Evolutionary conservation across 768 basidiomycete species (phyloP), one percentile per base, ranked within the genome.

Genomic region (Naganishia kalamii): DNA sequence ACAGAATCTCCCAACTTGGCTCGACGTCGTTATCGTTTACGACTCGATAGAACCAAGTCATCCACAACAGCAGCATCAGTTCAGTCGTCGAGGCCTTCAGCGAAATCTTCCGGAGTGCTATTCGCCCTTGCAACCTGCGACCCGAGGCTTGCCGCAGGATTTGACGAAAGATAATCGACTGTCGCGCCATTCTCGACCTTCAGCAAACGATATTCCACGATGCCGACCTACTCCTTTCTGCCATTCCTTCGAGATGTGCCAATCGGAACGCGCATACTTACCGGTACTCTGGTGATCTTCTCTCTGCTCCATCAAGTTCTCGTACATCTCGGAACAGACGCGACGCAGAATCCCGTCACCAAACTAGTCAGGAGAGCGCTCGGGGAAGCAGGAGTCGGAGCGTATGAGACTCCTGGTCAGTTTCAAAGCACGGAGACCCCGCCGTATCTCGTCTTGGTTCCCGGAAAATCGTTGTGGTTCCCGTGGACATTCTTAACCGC

Each of bases 401-500:
- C 25, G 19, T 52, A 60, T 59, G 57, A 63, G 33, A 46, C 50
- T 33, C n/a, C 29, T 21, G 48, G 51, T 25, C 66, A 69, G 33
- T 54, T 52, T 29, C 40, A 33, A 48, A 50, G 23, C 25, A 27
- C 11, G 8, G 54, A 17, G 6, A 37, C 21, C 10, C 37, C 54
- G 15, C 66, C 66, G 30, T 68, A 52, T 17, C 81, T 94, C 72
- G 85, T 87, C 6, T 80, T 93, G 65, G 82, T 89, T 12, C 92
- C 92, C 4, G 92, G 91, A 15, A 83, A 84, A 44, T 87, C 87
- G 71, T 71, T 91, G 32, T 59, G 57, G 64, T 86, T 86, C 68
- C 94, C 94, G 49, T 99, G 96, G 96, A 91, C 91, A 2, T 83
- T 98, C 70, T 79, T 92, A n/a, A 92, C 88, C 4, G 88, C 90